Conservation (phyloP, 345 rosid genomes). For the Luvunga scandens region DNA sequence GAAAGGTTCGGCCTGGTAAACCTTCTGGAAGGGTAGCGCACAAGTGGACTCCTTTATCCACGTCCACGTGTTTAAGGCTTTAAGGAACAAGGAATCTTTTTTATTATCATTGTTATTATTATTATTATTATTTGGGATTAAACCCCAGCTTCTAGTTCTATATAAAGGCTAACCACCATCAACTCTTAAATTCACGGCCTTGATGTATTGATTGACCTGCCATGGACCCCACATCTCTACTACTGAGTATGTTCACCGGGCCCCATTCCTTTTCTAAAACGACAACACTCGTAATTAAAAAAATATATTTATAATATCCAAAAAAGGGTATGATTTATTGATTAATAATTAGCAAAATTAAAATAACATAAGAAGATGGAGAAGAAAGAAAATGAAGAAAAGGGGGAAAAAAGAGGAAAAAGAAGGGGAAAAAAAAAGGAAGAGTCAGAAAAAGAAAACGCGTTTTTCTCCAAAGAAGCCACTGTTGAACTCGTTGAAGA, state of each 20-base stretch:
- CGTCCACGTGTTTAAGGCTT: conserved; percentile 24
- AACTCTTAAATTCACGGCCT: conserved; percentile 20
- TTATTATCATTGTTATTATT: background rate
- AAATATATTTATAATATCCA: background rate
- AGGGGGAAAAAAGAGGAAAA: background rate
- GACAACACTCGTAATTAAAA: conserved; percentile 6
- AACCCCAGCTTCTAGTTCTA: no score
- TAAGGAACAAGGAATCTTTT: conserved; percentile 25
- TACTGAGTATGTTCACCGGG: conserved; percentile 14
- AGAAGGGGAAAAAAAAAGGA: background rate
- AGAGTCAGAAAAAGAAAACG: conserved; percentile 37
- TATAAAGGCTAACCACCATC: conserved; percentile 3
- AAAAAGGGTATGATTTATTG: background rate
- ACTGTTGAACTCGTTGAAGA: conserved; percentile 34
- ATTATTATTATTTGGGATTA: background rate
- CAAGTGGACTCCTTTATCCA: conserved; percentile 16
- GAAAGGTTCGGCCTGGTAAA: background rate
- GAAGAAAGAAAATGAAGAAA: background rate
- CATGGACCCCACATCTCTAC: conserved; percentile 18
- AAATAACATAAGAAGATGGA: background rate
- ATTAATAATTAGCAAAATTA: background rate
- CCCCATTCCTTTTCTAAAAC: conserved; percentile 12
- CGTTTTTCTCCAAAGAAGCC: conserved; percentile 47
- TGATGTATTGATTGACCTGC: conserved; percentile 31
- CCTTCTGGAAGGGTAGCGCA: conserved; percentile 28